Percentiles rank a stretch among this genome's conserved stretches.
These are phyloP conservation scores for Rhamnella rubrinervis DNA, from an alignment of 331 rosid species.

Conservation along the genomic window DNA sequence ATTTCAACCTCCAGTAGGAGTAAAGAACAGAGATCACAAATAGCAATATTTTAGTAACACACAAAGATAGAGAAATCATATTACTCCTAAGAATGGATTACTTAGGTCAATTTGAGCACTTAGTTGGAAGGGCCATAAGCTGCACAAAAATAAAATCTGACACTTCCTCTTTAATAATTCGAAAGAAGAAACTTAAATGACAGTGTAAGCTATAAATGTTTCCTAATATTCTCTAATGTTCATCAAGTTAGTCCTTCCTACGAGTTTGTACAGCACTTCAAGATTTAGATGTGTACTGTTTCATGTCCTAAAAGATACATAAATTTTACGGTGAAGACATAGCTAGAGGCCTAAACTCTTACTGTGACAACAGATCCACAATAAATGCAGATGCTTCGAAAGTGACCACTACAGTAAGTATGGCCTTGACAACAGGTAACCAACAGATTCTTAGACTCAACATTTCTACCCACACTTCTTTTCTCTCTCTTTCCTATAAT, in stretches of 20 bases:
- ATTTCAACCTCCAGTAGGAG: conserved; percentile 4
- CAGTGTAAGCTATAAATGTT: not conserved
- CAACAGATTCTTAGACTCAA: not conserved
- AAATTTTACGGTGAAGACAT: no score
- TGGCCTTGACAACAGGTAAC: not conserved
- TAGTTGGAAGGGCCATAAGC: no score
- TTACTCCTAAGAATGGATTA: not conserved
- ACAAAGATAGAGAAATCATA: not conserved
- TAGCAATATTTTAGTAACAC: not conserved
- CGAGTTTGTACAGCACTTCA: no score
- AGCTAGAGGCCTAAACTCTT: no score
- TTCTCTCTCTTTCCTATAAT: not conserved
- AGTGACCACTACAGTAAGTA: not conserved
- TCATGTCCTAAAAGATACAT: no score
- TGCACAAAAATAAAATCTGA: not conserved
- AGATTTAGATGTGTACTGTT: no score
- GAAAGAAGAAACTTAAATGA: not conserved
- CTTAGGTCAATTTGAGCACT: not conserved
- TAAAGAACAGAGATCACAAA: not conserved
- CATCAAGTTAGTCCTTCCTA: not conserved
- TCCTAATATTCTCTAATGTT: not conserved
- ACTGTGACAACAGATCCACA: not conserved
- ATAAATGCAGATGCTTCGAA: not conserved
- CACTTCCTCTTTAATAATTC: not conserved
- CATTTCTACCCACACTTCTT: not conserved